Evolutionary conservation across 192 early-diverging fungal species (phyloP).

Genomic region (Gorgonomyces haynaldii): DNA sequence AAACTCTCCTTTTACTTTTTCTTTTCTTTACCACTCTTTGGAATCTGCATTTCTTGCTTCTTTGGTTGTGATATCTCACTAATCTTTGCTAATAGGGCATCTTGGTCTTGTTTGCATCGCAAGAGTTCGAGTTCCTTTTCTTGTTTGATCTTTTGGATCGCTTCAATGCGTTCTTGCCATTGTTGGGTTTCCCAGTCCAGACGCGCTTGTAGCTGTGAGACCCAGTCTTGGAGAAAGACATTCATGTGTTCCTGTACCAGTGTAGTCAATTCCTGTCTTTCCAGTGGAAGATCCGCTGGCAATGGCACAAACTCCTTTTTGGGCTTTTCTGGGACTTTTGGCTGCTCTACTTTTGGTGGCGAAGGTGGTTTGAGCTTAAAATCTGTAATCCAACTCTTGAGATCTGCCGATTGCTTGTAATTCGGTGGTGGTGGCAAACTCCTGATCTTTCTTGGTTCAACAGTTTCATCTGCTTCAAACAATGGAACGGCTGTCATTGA

Average conservation of each 20-base stretch:
- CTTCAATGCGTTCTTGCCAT: not conserved
- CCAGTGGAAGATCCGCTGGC: not conserved
- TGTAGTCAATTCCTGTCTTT: not conserved
- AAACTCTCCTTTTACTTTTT: not conserved
- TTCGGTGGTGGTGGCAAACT: too few species aligned
- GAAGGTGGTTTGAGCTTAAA: too few species aligned
- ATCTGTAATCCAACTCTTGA: too few species aligned
- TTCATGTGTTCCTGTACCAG: not conserved
- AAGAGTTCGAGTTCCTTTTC: not conserved
- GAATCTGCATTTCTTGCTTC: not conserved
- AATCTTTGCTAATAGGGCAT: not conserved
- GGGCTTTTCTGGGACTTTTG: not conserved
- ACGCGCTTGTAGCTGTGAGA: not conserved
- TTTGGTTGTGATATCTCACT: not conserved
- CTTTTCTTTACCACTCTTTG: not conserved
- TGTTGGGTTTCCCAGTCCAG: not conserved
- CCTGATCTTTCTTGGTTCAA: too few species aligned
- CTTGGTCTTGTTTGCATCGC: not conserved
- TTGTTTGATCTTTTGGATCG: not conserved
- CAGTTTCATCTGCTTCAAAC: too few species aligned
- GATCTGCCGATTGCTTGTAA: too few species aligned
- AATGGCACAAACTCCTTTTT: not conserved
- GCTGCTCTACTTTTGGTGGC: not conserved
- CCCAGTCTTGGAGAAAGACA: not conserved
- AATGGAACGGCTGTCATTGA: too few species aligned